phyloP scores from a whole-genome alignment of 2,329 filamentous ascomycete genomes.

The Phaeosphaeriaceae sp. region DNA sequence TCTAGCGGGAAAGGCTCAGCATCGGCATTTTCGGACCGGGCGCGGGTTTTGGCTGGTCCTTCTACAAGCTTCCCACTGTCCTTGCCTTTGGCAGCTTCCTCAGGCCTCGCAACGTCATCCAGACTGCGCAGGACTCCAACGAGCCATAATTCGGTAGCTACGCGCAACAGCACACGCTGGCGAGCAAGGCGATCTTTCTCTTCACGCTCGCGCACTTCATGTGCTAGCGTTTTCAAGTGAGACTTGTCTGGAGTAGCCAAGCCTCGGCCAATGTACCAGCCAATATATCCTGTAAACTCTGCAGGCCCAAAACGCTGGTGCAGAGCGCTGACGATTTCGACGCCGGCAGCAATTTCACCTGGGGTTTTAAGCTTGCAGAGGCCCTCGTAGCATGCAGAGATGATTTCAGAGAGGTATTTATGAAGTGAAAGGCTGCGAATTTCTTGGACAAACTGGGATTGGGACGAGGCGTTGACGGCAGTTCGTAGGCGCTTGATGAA shows the following conservation, averaged over 20 bases:
- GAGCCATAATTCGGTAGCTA: constrained; percentile 96
- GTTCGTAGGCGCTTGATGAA: constrained; percentile 97
- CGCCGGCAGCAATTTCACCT: constrained; percentile 87
- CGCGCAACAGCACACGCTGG: constrained; percentile 83
- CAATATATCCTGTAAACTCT: constrained; percentile 90
- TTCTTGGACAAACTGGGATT: constrained; percentile 85
- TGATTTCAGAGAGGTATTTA: constrained; percentile 97
- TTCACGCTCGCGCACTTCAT: constrained; percentile 88
- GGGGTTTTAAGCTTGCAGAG: constrained; percentile 89
- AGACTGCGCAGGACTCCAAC: constrained; percentile 86
- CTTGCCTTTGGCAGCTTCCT: constrained; percentile 67
- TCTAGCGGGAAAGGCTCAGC: constrained; percentile 94
- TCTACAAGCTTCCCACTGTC: constrained; percentile 61
- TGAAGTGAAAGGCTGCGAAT: constrained; percentile 88
- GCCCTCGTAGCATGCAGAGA: constrained; percentile 93
- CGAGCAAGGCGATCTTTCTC: constrained; percentile 90
- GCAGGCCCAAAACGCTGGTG: constrained; percentile 91
- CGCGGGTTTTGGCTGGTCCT: constrained; percentile 66
- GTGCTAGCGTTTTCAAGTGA: constrained; percentile 75
- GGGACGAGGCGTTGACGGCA: constrained; percentile 78
- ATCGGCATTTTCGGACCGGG: constrained; percentile 67
- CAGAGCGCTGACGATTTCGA: constrained; percentile 92
- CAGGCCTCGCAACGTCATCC: constrained; percentile 69
- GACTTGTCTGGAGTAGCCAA: constrained; percentile 90
- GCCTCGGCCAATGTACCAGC: constrained; percentile 89